Evolutionary conservation across 805 yeast genomes (phyloP).

Genomic region (Hyphopichia homilentoma): DNA sequence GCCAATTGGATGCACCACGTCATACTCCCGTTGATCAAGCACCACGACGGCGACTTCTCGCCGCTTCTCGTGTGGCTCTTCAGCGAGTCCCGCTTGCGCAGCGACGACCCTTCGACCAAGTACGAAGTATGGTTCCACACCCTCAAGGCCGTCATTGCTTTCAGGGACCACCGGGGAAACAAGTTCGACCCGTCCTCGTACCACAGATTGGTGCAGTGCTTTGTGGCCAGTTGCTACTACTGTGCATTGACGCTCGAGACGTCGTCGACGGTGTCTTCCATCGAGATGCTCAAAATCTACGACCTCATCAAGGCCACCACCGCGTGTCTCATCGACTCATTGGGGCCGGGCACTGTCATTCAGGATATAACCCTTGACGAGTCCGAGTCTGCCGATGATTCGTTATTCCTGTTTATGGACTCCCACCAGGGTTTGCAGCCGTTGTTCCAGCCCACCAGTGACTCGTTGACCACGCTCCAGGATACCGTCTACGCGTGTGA

Average conservation of each 20-base stretch:
- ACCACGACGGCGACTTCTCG: conserved; percentile 15
- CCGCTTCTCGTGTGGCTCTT: conserved; percentile 27
- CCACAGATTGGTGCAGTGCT: conserved; percentile 13
- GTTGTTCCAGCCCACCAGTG: conserved; percentile 15
- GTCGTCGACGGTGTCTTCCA: conserved; percentile 14
- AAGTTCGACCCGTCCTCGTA: conserved; percentile 7
- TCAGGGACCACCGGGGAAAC: not conserved
- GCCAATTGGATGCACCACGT: conserved; percentile 24
- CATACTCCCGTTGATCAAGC: conserved; percentile 23
- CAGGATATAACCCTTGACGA: too few relatives aligned
- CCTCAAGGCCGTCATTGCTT: conserved; percentile 11
- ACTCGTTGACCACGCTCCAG: conserved; percentile 13
- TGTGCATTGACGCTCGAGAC: conserved; percentile 10
- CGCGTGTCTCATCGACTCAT: not conserved
- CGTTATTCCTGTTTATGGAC: not conserved
- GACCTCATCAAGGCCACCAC: conserved; percentile 24
- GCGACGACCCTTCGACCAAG: conserved; percentile 7
- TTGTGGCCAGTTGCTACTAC: conserved; percentile 19
- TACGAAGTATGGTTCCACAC: conserved; percentile 19
- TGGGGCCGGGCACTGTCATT: not conserved
- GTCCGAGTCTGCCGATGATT: not conserved
- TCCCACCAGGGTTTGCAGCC: not conserved
- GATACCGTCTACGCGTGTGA: conserved; percentile 26
- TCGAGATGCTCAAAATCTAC: conserved; percentile 26
- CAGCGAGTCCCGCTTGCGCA: conserved; percentile 1